Evolutionary conservation across 345 rosid species (phyloP), one percentile per base, ranked within the genome.

Genomic region (Isatis tinctoria): DNA sequence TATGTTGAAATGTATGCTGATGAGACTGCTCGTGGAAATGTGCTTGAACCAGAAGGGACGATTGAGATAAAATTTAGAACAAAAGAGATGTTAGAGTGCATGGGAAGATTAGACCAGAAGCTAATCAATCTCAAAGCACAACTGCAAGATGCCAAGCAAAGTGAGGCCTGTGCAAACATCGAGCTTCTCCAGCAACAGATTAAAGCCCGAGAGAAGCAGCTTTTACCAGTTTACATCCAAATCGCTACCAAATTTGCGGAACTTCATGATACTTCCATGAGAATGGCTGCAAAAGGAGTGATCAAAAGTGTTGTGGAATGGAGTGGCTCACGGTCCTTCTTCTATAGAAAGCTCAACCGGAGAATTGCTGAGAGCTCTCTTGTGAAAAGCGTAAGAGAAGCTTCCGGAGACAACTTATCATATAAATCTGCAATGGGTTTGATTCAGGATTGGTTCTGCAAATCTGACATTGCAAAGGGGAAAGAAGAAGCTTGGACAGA

Each of bases 1-100:
- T 89, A 92, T 65, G 91, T 95, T 48, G 99, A 95, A 78, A 95
- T 95, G 99, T 95, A 95, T 75, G 99, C 99, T 13, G 99, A 92
- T 58, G 86, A 83, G 64, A 89, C 97, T 3, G 98, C 97, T 6
- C 87, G 90, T 70, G 99, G 99, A 39, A 95, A 90, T 78, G 98
- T 95, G 63, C 98, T 95, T 28, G 99, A 95, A 83, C 99, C 99
- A 16, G 98, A 95, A 85, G 98, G 99, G 66, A 89, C 87, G 76
- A 92, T 95, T 32, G 99, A 95, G 86, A 92, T 95, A 73, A 95
- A 92, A 67, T 95, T 95, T 74, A 84, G 97, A 84, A 87, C 94
- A 16, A 95, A 77, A 82, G 98, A 95, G 81, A 85, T 95, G 60
- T 75, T 92, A 20, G 99, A 95, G 62, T 95, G 98, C 90, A 95